These are phyloP conservation scores for Aspergillus carlsbadensis DNA, from an alignment of 495 filamentous ascomycete genomes.

Conservation along the genomic window DNA sequence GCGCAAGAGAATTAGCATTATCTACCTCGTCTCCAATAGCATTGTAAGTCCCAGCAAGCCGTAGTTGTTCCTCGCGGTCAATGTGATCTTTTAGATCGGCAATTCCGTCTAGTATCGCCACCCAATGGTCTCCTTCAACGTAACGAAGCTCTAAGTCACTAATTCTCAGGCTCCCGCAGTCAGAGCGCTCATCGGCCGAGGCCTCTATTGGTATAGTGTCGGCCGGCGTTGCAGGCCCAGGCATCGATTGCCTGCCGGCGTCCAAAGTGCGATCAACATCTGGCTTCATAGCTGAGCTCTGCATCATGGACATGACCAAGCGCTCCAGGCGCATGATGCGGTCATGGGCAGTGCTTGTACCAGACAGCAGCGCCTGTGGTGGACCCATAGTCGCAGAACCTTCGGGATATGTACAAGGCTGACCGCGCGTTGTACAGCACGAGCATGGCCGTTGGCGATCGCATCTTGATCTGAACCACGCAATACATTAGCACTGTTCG, in stretches of 20 bases:
- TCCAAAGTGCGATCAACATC: no score
- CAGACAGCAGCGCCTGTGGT: neutral
- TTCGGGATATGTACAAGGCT: slow-evolving; percentile 23
- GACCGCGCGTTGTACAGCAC: slow-evolving; percentile 18
- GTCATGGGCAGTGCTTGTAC: slow-evolving; percentile 16
- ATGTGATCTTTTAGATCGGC: slow-evolving; percentile 29
- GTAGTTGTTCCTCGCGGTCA: slow-evolving; percentile 30
- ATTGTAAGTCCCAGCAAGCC: slow-evolving; percentile 15
- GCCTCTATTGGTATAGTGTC: slow-evolving; percentile 9
- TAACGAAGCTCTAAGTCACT: slow-evolving; percentile 23
- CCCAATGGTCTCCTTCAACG: slow-evolving; percentile 29
- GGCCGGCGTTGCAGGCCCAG: neutral
- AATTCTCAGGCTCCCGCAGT: slow-evolving; percentile 31
- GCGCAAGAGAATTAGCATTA: no score
- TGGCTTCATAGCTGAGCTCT: slow-evolving; percentile 15
- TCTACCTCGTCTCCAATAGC: no score
- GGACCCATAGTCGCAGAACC: slow-evolving; percentile 6
- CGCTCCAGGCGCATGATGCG: slow-evolving; percentile 22
- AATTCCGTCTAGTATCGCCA: slow-evolving; percentile 29
- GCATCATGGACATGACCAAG: slow-evolving; percentile 24
- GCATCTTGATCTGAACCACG: slow-evolving; percentile 17
- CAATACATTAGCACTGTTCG: neutral
- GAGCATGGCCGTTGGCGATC: slow-evolving; percentile 25
- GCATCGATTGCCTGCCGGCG: neutral
- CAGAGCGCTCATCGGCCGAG: slow-evolving; percentile 21